Evolutionary conservation across 1,139 yeast genomes (phyloP), one percentile per base, ranked within the genome.

Genomic region (Scheffersomyces segobiensis): DNA sequence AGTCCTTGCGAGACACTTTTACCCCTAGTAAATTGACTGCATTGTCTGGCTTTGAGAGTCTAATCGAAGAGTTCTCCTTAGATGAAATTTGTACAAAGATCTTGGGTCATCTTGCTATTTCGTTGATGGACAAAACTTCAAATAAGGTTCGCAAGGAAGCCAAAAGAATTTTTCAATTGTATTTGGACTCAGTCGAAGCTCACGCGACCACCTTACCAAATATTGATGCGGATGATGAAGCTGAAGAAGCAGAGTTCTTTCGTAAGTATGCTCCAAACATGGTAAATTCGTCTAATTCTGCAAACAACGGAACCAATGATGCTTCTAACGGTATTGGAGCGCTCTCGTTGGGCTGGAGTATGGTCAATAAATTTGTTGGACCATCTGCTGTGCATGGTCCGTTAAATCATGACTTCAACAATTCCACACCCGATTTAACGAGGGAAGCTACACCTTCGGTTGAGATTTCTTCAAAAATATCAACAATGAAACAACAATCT

Each of bases 41-140:
- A 0, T 78, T 95, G 49, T 77, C 87, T 61, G 97, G 98, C 0
- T 84, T 95, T 62, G 85, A 84, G 54, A 79, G 83, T 17, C 83
- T 91, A 22, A 77, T 87, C 39, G 87, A 87, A 8, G 85, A 82
- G 55, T 93, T 93, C 66, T 77, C 89, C 0, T 87, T 93, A 3
- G 90, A 86, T 32, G 90, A 93, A 56, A 88, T 93, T 57, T 91
- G 97, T 61, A 85, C 87, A 47, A 91, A 89, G 68, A 84, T 93
- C n/a, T 74, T 95, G 60, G 96, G 97, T 0, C 92, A 93, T 6
- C 82, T 95, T 60, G 93, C 97, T 0, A 91, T 96, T 1, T 86
- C 95, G 0, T 77, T 95, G 59, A 82, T 95, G 72, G 99, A 95
- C 70, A 82, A 79, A 57, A 88, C 88, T 58, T 80, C 85, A 1